phyloP scores from a whole-genome alignment of 148 eudicot species.

The Vaccinium corymbosum region DNA sequence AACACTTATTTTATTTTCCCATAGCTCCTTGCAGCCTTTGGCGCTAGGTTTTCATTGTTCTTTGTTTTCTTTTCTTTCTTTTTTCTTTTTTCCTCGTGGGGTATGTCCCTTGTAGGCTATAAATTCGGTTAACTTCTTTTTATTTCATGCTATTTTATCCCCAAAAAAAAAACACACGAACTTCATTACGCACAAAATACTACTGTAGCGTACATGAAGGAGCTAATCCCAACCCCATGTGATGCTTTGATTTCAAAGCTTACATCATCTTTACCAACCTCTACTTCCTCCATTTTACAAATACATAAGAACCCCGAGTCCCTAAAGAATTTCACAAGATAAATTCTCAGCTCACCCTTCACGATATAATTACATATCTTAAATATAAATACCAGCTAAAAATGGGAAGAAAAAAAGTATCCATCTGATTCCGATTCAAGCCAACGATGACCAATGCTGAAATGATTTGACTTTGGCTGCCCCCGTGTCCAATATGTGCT shows the following conservation, averaged over 20 bases:
- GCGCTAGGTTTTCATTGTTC: too few species aligned
- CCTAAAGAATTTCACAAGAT: background rate
- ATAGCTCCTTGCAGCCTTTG: too few species aligned
- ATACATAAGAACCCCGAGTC: background rate
- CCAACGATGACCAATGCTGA: background rate
- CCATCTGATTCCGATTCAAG: background rate
- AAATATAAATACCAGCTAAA: background rate
- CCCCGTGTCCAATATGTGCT: background rate
- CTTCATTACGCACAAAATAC: slow-evolving; percentile 11
- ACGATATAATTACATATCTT: slow-evolving; percentile 4
- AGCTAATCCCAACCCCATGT: background rate
- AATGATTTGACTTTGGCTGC: background rate
- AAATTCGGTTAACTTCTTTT: too few species aligned
- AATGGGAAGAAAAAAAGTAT: background rate
- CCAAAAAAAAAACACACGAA: background rate
- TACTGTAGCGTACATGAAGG: background rate
- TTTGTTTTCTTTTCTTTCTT: too few species aligned
- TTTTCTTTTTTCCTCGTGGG: too few species aligned
- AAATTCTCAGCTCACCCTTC: background rate
- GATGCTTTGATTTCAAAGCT: slow-evolving; percentile 4
- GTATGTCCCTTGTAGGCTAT: too few species aligned
- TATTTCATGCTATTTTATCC: too few species aligned
- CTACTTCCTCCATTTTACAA: background rate
- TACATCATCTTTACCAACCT: background rate
- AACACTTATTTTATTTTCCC: too few species aligned